Evolutionary conservation across 2,329 filamentous ascomycete species (phyloP).

Genomic region (Beauveria rudraprayagi): DNA sequence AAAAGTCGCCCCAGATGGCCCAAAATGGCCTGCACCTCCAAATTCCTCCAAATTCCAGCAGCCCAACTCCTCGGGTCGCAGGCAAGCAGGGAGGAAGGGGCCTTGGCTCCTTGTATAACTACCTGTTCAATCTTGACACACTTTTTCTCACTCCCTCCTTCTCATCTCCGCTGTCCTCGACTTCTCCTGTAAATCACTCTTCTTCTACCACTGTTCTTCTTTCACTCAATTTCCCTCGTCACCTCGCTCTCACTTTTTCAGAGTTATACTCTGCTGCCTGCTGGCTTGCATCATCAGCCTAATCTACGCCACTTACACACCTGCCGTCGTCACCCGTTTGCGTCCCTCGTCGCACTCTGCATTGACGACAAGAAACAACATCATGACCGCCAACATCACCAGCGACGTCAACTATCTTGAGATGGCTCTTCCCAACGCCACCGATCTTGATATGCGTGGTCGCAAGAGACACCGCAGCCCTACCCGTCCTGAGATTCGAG

Average conservation of each 20-base stretch:
- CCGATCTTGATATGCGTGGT: conserved; percentile 22
- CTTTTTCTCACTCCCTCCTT: neutral
- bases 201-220: neutral
- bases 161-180: neutral
- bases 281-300: neutral
- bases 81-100: neutral
- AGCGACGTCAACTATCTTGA: conserved; percentile 7
- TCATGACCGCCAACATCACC: conserved; percentile 1
- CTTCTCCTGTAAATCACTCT: neutral
- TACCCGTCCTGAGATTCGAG: conserved; percentile 24
- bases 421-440: neutral
- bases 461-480: conserved; percentile 33
- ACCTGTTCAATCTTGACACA: conserved; percentile 1
- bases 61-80: conserved; percentile 3
- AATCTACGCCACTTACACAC: conserved; percentile 8
- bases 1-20: neutral
- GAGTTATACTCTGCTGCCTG: neutral
- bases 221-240: neutral
- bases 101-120: neutral
- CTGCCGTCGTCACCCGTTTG: neutral
- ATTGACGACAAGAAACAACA: neutral
- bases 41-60: neutral
- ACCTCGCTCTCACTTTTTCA: neutral
- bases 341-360: neutral
- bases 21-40: neutral